Conservation (phyloP, 2,329 filamentous ascomycete genomes). For the Exophiala aquamarina region DNA sequence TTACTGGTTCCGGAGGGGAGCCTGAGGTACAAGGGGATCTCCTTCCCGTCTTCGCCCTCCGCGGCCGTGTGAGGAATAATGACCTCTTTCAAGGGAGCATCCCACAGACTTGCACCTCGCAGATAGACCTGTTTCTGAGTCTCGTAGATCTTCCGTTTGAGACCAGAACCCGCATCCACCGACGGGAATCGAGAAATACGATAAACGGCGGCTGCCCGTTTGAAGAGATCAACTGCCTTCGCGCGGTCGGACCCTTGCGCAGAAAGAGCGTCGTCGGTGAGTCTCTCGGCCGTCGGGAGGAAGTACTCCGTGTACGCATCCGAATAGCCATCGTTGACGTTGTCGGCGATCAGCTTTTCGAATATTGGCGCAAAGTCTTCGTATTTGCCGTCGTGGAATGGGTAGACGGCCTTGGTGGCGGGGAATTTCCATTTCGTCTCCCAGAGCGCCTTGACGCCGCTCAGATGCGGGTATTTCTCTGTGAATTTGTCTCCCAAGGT, state of each 20-base stretch:
- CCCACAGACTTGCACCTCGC: conserved; percentile 56
- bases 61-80: conserved; percentile 41
- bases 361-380: conserved; percentile 72
- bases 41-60: conserved; percentile 34
- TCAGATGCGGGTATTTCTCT: conserved; percentile 24
- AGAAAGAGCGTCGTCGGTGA: conserved; percentile 54
- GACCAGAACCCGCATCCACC: conserved; percentile 27
- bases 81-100: conserved; percentile 39
- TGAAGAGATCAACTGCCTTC: conserved; percentile 62
- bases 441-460: conserved; percentile 61
- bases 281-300: conserved; percentile 59
- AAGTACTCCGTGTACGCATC: conserved; percentile 64
- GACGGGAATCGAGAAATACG: conserved; percentile 69
- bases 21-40: conserved; percentile 41
- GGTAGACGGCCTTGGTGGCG: conserved; percentile 64
- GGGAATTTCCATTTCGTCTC: conserved; percentile 74
- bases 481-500: conserved; percentile 27
- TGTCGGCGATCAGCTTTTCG: conserved; percentile 56
- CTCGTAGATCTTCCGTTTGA: conserved; percentile 64
- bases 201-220: conserved; percentile 71
- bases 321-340: conserved; percentile 65
- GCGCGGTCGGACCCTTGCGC: conserved; percentile 47
- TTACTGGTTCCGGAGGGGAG: conserved; percentile 33
- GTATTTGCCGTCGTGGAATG: conserved; percentile 70
- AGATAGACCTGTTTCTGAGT: conserved; percentile 64